Percentiles rank a stretch among this genome's conserved stretches.
phyloP scores from a whole-genome alignment of 805 yeast genomes.

The Zygosaccharomyces lentus region DNA sequence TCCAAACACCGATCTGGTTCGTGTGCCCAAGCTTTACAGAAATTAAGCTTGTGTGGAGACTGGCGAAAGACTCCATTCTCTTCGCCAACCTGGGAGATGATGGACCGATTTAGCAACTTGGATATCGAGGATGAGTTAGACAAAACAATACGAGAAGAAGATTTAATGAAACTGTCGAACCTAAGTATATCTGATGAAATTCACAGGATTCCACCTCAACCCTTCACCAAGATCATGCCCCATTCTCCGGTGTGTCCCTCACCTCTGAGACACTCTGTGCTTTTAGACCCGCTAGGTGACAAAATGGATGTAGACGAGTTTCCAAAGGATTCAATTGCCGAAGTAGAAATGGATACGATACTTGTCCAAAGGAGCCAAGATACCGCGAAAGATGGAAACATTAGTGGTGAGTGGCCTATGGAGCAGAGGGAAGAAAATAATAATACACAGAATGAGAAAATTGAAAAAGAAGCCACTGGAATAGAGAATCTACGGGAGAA shows the following conservation, averaged over 20 bases:
- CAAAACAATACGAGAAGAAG: constrained; percentile 17
- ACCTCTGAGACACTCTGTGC: constrained; percentile 17
- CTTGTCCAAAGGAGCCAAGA: constrained; percentile 1
- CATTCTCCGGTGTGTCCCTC: constrained; percentile 19
- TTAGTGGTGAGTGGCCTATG: neutral
- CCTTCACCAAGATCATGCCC: constrained; percentile 15
- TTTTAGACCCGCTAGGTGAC: constrained; percentile 12
- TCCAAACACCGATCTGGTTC: neutral
- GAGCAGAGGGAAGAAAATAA: neutral
- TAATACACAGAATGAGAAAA: constrained; percentile 1
- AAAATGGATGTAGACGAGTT: constrained; percentile 24
- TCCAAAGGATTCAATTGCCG: constrained; percentile 6
- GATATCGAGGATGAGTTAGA: constrained; percentile 14
- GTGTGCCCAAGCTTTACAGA: neutral
- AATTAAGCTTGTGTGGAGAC: neutral
- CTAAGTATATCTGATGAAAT: constrained; percentile 18
- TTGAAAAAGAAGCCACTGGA: constrained; percentile 3
- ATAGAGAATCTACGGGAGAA: constrained; percentile 2
- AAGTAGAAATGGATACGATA: neutral
- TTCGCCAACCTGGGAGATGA: neutral
- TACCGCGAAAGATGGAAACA: neutral
- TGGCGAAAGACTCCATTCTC: neutral
- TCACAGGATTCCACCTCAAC: constrained; percentile 14
- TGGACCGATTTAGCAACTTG: constrained; percentile 16
- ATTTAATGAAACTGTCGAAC: constrained; percentile 19